Evolutionary conservation across 768 basidiomycete genomes (phyloP).

Genomic region (Boletus reticulatus): DNA sequence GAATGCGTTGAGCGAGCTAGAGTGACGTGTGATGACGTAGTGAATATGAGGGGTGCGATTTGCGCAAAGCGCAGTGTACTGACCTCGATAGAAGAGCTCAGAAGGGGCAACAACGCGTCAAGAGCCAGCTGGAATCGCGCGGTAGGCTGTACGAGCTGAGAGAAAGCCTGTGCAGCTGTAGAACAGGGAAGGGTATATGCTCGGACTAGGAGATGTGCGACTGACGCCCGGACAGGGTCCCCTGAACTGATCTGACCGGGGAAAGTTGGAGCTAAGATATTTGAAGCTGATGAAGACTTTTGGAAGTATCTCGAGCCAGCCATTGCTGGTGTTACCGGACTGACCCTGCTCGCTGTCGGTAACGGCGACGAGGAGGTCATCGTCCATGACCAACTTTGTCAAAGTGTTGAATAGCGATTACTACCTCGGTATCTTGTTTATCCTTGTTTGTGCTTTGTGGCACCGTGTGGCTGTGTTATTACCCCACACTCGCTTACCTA

Average conservation of each 20-base stretch:
- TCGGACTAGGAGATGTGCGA: conserved; percentile 62
- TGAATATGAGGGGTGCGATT: conserved; percentile 16
- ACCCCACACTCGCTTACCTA: not conserved
- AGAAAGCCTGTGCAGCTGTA: conserved; percentile 71
- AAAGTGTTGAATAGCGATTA: not conserved
- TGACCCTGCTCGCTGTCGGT: conserved; percentile 33
- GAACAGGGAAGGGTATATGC: conserved; percentile 74
- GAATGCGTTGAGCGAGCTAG: conserved; percentile 70
- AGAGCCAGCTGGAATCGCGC: conserved; percentile 82
- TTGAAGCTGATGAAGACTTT: conserved; percentile 33
- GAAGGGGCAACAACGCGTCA: conserved; percentile 74
- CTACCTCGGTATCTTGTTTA: conserved; percentile 11
- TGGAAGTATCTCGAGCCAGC: conserved; percentile 33
- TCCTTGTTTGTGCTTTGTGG: conserved; percentile 24
- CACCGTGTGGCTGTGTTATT: conserved; percentile 6
- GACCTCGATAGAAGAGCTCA: conserved; percentile 59
- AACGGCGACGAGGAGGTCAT: conserved; percentile 35
- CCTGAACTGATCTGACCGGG: conserved; percentile 33
- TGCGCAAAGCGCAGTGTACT: conserved; percentile 22
- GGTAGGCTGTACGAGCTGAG: conserved; percentile 70
- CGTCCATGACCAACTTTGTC: conserved; percentile 23
- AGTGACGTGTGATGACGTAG: conserved; percentile 9
- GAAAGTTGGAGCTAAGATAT: conserved; percentile 34
- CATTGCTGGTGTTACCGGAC: conserved; percentile 18
- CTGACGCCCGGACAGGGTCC: conserved; percentile 55